A percentile compares a stretch with the other conserved stretches of the same genome.
phyloP scores from a whole-genome alignment of 2,329 filamentous ascomycete genomes.

The Dendryphion nanum region DNA sequence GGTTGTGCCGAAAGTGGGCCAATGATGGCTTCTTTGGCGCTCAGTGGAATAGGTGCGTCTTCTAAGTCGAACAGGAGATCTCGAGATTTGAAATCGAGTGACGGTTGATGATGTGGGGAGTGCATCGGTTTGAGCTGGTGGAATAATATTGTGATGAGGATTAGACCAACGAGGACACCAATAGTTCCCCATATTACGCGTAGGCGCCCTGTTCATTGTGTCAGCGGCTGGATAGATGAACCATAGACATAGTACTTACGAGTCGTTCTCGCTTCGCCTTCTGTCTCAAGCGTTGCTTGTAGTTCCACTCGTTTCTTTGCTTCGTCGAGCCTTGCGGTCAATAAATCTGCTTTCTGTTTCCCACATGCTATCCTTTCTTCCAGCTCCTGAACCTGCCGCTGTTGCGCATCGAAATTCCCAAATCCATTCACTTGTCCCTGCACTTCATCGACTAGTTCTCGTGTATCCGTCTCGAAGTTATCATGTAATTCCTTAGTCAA shows the following conservation, averaged over 20 bases:
- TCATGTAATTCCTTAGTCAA: slow-evolving; percentile 58
- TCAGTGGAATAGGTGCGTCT: slow-evolving; percentile 31
- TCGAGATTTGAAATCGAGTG: slow-evolving; percentile 16
- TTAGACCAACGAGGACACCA: slow-evolving; percentile 43
- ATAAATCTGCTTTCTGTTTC: slow-evolving; percentile 57
- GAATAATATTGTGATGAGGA: slow-evolving; percentile 48
- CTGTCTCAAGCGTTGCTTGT: slow-evolving; percentile 66
- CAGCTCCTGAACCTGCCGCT: slow-evolving; percentile 61
- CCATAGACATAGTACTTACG: slow-evolving; percentile 19
- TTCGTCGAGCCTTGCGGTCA: slow-evolving; percentile 63
- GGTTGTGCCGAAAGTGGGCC: slow-evolving; percentile 2
- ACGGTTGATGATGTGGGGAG: slow-evolving; percentile 5
- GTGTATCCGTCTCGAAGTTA: slow-evolving; percentile 60
- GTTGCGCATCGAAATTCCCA: slow-evolving; percentile 63
- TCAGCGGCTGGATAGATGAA: slow-evolving; percentile 9
- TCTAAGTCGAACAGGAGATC: slow-evolving; percentile 23
- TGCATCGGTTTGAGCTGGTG: slow-evolving; percentile 27
- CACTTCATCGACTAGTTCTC: slow-evolving; percentile 60
- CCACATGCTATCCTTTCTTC: slow-evolving; percentile 61
- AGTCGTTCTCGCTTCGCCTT: slow-evolving; percentile 64
- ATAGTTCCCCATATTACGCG: slow-evolving; percentile 62
- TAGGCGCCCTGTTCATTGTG: slow-evolving; percentile 47
- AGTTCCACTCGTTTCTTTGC: slow-evolving; percentile 64
- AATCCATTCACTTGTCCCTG: slow-evolving; percentile 60
- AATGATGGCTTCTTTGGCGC: slow-evolving; percentile 34